Evolutionary conservation across 2,329 filamentous ascomycete genomes (phyloP), one percentile per base, ranked within the genome.

Genomic region (Diaporthe citrichinensis): DNA sequence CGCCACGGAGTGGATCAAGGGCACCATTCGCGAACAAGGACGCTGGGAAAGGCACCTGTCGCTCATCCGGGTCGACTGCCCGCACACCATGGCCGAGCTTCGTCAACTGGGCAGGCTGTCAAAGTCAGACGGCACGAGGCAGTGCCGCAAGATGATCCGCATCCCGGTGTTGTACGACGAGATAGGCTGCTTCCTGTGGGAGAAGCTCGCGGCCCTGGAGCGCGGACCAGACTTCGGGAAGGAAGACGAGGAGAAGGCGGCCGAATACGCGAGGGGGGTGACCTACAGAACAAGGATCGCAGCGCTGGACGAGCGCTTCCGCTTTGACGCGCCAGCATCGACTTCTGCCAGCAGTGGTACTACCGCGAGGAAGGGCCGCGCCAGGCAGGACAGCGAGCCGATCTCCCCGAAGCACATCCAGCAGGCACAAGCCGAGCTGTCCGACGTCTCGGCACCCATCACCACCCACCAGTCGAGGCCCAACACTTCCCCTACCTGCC

Each of bases 141-240:
- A 71, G 36, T 81, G 79, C 74, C 61, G 71, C 14, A 71, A 74
- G 36, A 77, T 81, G n/a, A 61, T 81, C 28, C 76, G 76, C 14
- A 77, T 78, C 28, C 80, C 80, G 9, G 78, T 78, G 41, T 76
- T 81, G 49, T 74, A 79, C 71, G 78, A 80, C 36, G 77, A 81
- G 75, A 78, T 81, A 9, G 78, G 76, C 44, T 55, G 57, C 23
- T 75, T 72, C 12, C 71, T 81, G 20, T 81, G 79, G 79, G 59
- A 73, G 62, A 36, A 62, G 31, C 78, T 79, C 15, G 76, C 73
- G 10, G 65, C 46, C 31, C 20, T 67, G 49, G 69, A 62, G 39
- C 74, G 69, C 28, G 67, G 58, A 6, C 71, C 71, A 4, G 61
- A 57, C 36, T 73, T 67, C 15, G 31, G 23, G 12, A 28, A 20